Evolutionary conservation across 2,329 filamentous ascomycete genomes (phyloP), one percentile per base, ranked within the genome.

Genomic region (Fusarium gaditjirri): DNA sequence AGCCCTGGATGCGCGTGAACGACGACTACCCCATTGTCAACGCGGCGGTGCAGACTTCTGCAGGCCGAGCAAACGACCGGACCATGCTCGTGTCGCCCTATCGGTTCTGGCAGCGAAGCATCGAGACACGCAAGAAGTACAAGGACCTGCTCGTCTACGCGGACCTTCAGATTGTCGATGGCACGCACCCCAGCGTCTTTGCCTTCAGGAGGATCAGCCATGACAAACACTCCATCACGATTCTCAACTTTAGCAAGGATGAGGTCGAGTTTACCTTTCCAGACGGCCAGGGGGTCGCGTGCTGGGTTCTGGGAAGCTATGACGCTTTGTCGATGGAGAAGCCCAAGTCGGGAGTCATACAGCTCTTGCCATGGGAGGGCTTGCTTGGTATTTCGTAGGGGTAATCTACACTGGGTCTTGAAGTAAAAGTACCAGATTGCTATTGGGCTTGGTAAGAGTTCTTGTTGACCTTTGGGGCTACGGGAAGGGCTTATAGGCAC

Each of bases 1-100:
- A 79, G 66, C 74, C 80, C 2, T 81, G 80, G 80, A 81, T 81
- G 80, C 79, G 79, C 47, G 54, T 75, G 1, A 79, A 81, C n/a
- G 77, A 79, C 2, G 56, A 80, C 8, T 78, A 77, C 5, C 33
- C 36, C 13, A 62, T 78, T 29, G 80, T 90, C 76, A 92, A 93
- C 66, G 90, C 88, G 4, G 84, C 85, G n/a, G 81, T 83, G 4
- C 90, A 93, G 77, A 73, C 80, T 8, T 74, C 81, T 2, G 81
- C 86, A 47, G 70, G 77, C 1, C 65, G 78, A 2, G 54, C 54
- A 3, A 62, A 42, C 8, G 33, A 41, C 8, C 54, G 43, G 0
- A 60, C 60, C 14, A 62, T 62, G 54, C 54, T 60, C 3, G 54
- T 60, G 13, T 84, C 84, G n/a, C 75, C 78, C 2, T 70, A 80